phyloP scores from a whole-genome alignment of 2,329 filamentous ascomycete species.

The Penicillium sp. region DNA sequence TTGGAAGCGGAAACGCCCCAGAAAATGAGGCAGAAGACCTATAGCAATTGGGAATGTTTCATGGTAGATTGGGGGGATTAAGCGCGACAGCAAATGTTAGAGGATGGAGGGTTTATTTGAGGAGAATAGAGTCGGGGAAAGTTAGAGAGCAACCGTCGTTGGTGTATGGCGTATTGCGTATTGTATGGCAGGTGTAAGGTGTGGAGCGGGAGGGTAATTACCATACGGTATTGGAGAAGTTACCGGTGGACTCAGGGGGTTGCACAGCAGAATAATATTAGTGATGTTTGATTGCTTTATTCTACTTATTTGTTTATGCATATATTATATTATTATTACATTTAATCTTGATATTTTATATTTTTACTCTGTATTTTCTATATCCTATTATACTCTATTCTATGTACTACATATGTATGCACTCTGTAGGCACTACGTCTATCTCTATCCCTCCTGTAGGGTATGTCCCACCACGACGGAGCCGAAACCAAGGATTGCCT shows the following conservation, averaged over 20 bases:
- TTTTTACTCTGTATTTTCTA: not conserved
- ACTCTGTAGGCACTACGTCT: too few species aligned
- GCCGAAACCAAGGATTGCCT: slow-evolving; percentile 15
- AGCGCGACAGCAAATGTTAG: slow-evolving; percentile 2
- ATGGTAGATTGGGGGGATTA: slow-evolving; percentile 24
- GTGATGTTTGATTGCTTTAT: not conserved
- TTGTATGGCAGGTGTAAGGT: not conserved
- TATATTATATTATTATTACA: not conserved
- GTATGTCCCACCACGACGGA: slow-evolving; percentile 11
- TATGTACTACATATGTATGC: not conserved
- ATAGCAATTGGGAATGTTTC: slow-evolving; percentile 17
- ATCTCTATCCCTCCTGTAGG: too few species aligned
- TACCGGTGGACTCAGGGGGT: slow-evolving; percentile 3
- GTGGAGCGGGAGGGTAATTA: too few species aligned
- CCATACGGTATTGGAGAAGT: not conserved
- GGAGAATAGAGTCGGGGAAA: not conserved
- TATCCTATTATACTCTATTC: not conserved
- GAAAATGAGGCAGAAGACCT: slow-evolving; percentile 14
- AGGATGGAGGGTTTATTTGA: not conserved
- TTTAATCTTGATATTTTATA: not conserved
- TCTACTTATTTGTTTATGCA: not conserved
- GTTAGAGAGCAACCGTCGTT: too few species aligned
- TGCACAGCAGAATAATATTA: not conserved
- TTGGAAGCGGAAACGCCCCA: slow-evolving; percentile 2
- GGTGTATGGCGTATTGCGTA: too few species aligned